Conservation (phyloP, 805 yeast species). For the Sugiyamaella marilandica region DNA sequence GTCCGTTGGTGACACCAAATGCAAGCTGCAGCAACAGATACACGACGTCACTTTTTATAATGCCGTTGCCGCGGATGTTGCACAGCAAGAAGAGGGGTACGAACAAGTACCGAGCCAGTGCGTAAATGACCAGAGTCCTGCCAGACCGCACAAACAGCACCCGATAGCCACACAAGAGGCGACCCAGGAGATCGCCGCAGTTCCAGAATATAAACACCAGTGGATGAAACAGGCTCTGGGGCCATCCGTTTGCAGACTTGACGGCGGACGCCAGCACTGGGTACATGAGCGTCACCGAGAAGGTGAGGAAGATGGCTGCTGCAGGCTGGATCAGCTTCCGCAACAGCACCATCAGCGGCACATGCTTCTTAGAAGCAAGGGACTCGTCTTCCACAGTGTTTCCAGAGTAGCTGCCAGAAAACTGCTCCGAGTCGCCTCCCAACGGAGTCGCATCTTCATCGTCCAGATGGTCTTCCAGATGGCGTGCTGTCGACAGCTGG, state of each 20-base stretch:
- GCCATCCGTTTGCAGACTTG: constrained; percentile 43
- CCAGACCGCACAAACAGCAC: constrained; percentile 42
- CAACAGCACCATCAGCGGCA: constrained; percentile 61
- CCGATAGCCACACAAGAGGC: constrained; percentile 57
- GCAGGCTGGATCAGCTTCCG: constrained; percentile 59
- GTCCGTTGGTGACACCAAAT: constrained; percentile 89
- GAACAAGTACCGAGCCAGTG: constrained; percentile 50
- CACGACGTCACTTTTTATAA: constrained; percentile 41
- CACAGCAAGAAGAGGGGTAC: constrained; percentile 71
- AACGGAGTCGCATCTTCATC: constrained; percentile 13
- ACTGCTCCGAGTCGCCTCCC: not conserved
- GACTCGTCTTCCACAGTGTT: not conserved
- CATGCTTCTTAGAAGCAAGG: constrained; percentile 30
- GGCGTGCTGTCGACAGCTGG: not conserved
- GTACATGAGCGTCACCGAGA: constrained; percentile 69
- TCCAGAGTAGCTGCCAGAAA: not conserved
- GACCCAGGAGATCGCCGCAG: constrained; percentile 76
- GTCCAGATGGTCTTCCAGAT: constrained; percentile 17
- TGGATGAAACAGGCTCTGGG: constrained; percentile 53
- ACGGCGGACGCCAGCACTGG: constrained; percentile 84
- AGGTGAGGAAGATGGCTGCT: constrained; percentile 65
- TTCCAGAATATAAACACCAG: constrained; percentile 83
- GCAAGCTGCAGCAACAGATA: constrained; percentile 66
- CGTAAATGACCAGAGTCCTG: constrained; percentile 45
- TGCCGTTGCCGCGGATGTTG: constrained; percentile 46